Evolutionary conservation across 495 filamentous ascomycete genomes (phyloP).

Genomic region (Lepraria neglecta): DNA sequence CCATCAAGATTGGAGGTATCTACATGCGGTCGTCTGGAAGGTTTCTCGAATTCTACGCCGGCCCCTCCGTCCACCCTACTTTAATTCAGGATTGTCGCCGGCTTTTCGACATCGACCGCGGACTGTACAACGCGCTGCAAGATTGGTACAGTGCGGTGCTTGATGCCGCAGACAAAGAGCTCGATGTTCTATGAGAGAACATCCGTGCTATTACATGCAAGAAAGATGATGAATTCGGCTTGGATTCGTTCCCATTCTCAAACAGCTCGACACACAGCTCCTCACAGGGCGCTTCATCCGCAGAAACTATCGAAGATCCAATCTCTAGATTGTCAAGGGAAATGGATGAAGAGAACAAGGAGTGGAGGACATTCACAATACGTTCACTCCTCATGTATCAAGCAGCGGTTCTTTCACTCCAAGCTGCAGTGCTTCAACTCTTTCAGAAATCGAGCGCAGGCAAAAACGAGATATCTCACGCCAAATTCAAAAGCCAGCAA

Average conservation of each 20-base stretch:
- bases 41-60: constrained; percentile 2
- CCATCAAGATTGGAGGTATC: constrained; percentile 4
- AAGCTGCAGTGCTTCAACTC: not conserved
- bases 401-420: not conserved
- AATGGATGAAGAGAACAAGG: not conserved
- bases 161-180: not conserved
- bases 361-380: not conserved
- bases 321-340: not conserved
- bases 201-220: not conserved
- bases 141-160: constrained; percentile 1
- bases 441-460: too few species aligned
- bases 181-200: not conserved
- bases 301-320: not conserved
- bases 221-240: too few species aligned
- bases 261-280: not conserved
- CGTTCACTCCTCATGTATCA: not conserved
- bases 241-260: too few species aligned
- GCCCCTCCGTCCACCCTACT: not conserved
- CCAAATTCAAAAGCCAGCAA: too few species aligned
- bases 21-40: constrained; percentile 1
- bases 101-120: not conserved
- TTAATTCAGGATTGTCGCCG: not conserved
- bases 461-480: too few species aligned
- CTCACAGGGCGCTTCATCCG: not conserved
- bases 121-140: not conserved